Conservation (phyloP, 2,329 filamentous ascomycete genomes). For the Taxawa tesnikishii region DNA sequence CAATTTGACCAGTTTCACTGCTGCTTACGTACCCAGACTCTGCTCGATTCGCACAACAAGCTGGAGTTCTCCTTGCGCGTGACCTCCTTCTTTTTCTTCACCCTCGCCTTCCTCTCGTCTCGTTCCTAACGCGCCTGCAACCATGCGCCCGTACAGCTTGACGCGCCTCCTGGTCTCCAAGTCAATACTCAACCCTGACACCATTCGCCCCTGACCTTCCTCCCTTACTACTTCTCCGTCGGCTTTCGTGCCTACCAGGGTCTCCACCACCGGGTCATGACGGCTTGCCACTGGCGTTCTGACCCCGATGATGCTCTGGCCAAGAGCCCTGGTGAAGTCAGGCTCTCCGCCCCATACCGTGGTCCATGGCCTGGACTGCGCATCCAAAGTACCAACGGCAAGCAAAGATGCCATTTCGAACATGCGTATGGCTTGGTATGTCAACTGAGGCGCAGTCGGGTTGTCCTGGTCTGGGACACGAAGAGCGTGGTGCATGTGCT, state of each 20-base stretch:
- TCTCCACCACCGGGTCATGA: constrained; percentile 58
- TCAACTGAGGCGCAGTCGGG: constrained; percentile 54
- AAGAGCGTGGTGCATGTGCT: constrained; percentile 50
- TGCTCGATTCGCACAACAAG: constrained; percentile 59
- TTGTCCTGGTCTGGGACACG: constrained; percentile 48
- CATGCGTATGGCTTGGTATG: constrained; percentile 46
- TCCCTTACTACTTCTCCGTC: constrained; percentile 32
- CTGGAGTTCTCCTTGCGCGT: constrained; percentile 30
- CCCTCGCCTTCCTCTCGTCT: constrained; percentile 19
- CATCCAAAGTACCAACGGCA: constrained; percentile 61
- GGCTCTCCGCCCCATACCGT: constrained; percentile 64
- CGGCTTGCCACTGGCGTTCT: constrained; percentile 46
- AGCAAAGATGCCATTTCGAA: constrained; percentile 54
- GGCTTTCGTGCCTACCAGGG: constrained; percentile 40
- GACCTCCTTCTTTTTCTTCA: constrained; percentile 8
- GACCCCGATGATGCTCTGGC: constrained; percentile 51
- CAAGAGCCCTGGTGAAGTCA: constrained; percentile 54
- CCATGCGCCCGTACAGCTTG: constrained; percentile 60
- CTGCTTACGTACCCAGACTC: constrained; percentile 46
- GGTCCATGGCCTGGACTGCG: constrained; percentile 57
- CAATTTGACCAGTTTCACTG: no score
- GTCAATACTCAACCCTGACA: constrained; percentile 52
- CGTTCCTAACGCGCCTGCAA: constrained; percentile 45
- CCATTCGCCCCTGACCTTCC: constrained; percentile 35
- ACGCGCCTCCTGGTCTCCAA: constrained; percentile 56